phyloP scores from a whole-genome alignment of 2,329 filamentous ascomycete species.

The Grosmannia serpens region DNA sequence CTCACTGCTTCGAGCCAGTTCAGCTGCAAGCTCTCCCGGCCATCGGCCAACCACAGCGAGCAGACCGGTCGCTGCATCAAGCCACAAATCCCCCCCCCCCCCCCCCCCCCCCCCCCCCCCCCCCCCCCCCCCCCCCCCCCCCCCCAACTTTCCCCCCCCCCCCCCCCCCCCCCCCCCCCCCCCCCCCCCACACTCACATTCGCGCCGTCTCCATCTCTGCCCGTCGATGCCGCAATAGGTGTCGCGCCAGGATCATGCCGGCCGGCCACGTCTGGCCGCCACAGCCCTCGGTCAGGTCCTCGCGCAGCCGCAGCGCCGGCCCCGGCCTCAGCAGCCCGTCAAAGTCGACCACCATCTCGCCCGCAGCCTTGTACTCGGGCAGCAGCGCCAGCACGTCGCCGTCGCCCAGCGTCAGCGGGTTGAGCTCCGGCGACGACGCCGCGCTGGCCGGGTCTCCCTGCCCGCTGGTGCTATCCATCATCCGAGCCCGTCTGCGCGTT shows the following conservation, averaged over 20 bases:
- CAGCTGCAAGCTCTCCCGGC: background rate
- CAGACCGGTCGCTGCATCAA: background rate
- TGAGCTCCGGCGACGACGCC: conserved; percentile 36
- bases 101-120: no score
- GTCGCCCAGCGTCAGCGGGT: conserved; percentile 31
- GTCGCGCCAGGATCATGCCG: conserved; percentile 76
- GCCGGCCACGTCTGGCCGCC: conserved; percentile 93
- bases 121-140: no score
- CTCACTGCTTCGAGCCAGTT: background rate
- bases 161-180: no score
- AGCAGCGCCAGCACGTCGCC: conserved; percentile 44
- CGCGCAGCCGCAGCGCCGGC: conserved; percentile 61
- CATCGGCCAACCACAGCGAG: background rate
- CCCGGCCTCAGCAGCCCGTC: conserved; percentile 52
- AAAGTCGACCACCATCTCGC: conserved; percentile 48
- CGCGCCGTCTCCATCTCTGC: conserved; percentile 51
- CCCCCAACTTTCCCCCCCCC: no score
- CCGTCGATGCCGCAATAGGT: conserved; percentile 66
- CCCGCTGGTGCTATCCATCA: background rate
- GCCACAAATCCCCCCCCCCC: background rate
- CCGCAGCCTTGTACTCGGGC: conserved; percentile 44
- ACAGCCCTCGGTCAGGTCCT: conserved; percentile 79
- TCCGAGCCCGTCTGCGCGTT: background rate
- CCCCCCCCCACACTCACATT: conserved; percentile 46
- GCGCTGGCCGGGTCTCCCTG: conserved; percentile 1